Base-by-base conservation (phyloP, 257 asterid genomes). In the Eustoma russellianum region DNA sequence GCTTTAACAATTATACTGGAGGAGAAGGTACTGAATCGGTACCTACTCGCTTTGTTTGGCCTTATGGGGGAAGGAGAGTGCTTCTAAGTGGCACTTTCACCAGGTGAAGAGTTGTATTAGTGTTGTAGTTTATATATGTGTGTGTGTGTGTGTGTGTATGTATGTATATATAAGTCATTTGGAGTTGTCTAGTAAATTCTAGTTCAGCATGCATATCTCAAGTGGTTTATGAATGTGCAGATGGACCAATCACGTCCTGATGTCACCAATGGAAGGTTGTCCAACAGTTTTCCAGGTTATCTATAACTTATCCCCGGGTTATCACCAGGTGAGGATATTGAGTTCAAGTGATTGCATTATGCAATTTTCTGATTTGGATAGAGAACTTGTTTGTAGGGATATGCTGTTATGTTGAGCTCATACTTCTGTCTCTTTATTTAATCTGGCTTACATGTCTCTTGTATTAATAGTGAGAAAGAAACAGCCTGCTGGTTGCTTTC, bases 251-350 rank as follows among this genome's bases (percentile, higher is more conserved):
- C 89, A 74, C 66, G 63, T 80, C 33, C 61, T 81, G 46, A 81
- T 84, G 94, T 70, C 82, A 9, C 90, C 85, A 6, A 63, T 81
- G 59, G 94, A 84, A 70, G 94, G 94, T 48, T 74, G 83, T 67
- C 90, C 87, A 44, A 77, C 90, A 7, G 79, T 74, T 34, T 84
- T 84, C 76, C 94, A 84, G 74, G 82, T 77, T 48, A 56, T 81
- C 54, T 63, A 69, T 65, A 79, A 62, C 72, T 67, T 84, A 66
- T 46, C 75, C 30, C 83, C 87, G 3, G 94, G 94, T 12, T 67
- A 74, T 71, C 94, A 84, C 62, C 85, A 84, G 90, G 94, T 83
- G 48, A 43, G 63, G 66, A 17, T 56, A 9, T 6, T 33, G 2
- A 15, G 52, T 38, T 35, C 43, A 18, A 33, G 17, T 13, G 48